phyloP scores from a whole-genome alignment of 163 green algal species.

The Chlamydomonas reinhardtii region DNA sequence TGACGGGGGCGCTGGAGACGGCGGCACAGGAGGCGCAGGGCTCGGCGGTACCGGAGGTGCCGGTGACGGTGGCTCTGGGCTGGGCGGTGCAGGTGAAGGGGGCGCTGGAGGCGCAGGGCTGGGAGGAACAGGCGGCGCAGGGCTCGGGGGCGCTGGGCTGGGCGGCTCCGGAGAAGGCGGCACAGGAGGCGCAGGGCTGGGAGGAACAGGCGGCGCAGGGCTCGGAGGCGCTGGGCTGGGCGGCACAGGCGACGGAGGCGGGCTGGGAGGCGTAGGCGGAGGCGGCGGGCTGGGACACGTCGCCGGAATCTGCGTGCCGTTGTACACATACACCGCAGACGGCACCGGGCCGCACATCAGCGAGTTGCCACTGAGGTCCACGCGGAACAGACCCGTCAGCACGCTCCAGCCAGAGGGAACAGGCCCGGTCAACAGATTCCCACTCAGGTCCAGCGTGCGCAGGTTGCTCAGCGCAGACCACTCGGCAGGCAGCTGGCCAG shows the following conservation, averaged over 20 bases:
- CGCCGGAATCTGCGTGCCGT: background rate
- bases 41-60: background rate
- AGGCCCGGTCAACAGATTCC: background rate
- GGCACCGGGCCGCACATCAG: slow-evolving; percentile 7
- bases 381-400: background rate
- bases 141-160: background rate
- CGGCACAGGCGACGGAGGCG: background rate
- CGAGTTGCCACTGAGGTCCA: background rate
- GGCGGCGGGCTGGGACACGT: background rate
- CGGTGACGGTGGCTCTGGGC: background rate
- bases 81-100: background rate
- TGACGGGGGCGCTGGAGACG: background rate
- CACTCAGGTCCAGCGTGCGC: background rate
- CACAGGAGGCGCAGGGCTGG: background rate
- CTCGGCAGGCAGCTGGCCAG: background rate
- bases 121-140: background rate
- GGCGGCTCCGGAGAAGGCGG: background rate
- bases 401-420: background rate
- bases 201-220: background rate
- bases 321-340: background rate
- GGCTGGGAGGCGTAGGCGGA: background rate
- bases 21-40: background rate
- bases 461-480: background rate
- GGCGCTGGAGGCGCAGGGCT: background rate
- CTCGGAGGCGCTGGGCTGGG: background rate